Base-by-base conservation (phyloP, 2,329 filamentous ascomycete species). In the Xylaria sp. region DNA sequence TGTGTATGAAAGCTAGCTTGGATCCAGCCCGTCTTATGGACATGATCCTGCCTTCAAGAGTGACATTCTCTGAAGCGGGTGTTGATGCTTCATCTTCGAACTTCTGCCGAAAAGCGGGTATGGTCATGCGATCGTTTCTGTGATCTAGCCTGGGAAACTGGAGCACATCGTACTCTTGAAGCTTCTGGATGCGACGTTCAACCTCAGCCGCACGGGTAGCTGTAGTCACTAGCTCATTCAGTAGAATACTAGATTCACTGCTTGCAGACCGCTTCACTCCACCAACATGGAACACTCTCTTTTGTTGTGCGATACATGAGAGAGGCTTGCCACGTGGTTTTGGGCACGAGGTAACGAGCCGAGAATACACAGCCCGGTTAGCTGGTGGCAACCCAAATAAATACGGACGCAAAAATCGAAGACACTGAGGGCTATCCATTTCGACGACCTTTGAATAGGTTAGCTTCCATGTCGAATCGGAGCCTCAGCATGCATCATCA, bases 1-100 rank as follows among this genome's bases (percentile, higher is more conserved):
- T 82, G 80, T 96, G 92, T 73, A 98, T 80, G 80, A 99, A 99
- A 71, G 93, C 84, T 74, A 99, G 89, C 81, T 92, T 93, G 74
- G 88, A 90, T 73, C 94, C 91, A 25, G 70, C 64, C 12, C 73
- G 75, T 62, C 76, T 75, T 32, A 76, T 51, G 48, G 74, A 72
- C 78, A 76, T 75, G 73, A 79, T 65, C 35, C 77, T 74, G 25
- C 78, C 77, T 50, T 80, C 70, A 1, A 80, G 76, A 29, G 77
- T 74, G 60, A 79, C 72, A 58, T 80, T 75, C 32, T 78, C 74
- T 4, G 73, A 64, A 40, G 68, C 65, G 48, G 75, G 72, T 5
- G 70, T 69, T 21, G 67, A 68, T n/a, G 62, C 58, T 59, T 72
- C 70, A 63, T 74, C 54, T 44, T 72, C 68, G 61, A 80, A 82